phyloP scores from a whole-genome alignment of 768 basidiomycete species.

The Termitomyces sp. region DNA sequence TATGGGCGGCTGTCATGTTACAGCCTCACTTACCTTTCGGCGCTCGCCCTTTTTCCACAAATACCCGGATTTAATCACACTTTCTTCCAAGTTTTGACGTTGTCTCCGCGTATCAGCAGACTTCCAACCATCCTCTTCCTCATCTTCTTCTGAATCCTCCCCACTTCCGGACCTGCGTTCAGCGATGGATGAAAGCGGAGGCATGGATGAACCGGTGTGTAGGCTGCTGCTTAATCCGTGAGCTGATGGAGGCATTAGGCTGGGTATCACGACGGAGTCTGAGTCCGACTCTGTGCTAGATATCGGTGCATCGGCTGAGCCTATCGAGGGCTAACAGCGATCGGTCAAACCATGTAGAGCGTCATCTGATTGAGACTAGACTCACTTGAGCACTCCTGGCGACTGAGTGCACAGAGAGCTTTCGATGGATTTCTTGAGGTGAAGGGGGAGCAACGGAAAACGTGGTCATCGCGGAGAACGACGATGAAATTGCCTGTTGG shows the following conservation, averaged over 20 bases:
- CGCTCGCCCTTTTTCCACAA: slow-evolving; percentile 97
- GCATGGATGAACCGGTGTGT: slow-evolving; percentile 31
- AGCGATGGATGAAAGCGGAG: slow-evolving; percentile 70
- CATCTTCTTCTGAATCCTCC: slow-evolving; percentile 75
- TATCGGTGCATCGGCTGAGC: slow-evolving; percentile 23
- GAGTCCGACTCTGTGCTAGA: slow-evolving; percentile 87
- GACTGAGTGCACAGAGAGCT: slow-evolving; percentile 71
- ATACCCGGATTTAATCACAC: slow-evolving; percentile 86
- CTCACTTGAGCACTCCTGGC: slow-evolving; percentile 46
- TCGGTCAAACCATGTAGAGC: slow-evolving; percentile 7
- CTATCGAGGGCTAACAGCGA: slow-evolving; percentile 14
- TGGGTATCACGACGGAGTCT: slow-evolving; percentile 61
- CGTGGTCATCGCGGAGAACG: slow-evolving; percentile 18
- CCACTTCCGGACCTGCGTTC: slow-evolving; percentile 66
- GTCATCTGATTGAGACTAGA: slow-evolving; percentile 6
- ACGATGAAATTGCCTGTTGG: slow-evolving; percentile 18
- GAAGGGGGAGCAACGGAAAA: slow-evolving; percentile 59
- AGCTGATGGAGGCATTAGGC: slow-evolving; percentile 35
- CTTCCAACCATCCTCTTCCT: slow-evolving; percentile 63
- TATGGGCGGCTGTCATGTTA: slow-evolving; percentile 1
- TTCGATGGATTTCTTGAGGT: slow-evolving; percentile 80
- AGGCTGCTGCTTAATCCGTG: slow-evolving; percentile 20
- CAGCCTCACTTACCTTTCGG: slow-evolving; percentile 64
- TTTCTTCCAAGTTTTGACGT: slow-evolving; percentile 49
- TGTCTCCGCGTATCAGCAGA: slow-evolving; percentile 37